Base-by-base conservation (phyloP, 306 rosid species). In the Vachellia collinsii region DNA sequence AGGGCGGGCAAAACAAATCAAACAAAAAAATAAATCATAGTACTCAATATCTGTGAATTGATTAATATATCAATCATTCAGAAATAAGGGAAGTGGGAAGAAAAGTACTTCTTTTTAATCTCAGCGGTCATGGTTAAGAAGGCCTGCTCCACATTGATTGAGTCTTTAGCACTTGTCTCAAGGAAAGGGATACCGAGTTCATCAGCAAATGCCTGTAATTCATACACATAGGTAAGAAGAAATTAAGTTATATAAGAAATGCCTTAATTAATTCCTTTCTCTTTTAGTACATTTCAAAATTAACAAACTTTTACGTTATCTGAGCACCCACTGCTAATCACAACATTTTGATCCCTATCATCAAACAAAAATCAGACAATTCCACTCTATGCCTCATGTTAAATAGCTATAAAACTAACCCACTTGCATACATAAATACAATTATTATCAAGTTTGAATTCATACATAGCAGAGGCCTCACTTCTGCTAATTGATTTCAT, bases 121-220 rank as follows among this genome's bases (percentile, higher is more conserved):
- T 93, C 98, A 2, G 86, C 87, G 10, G 97, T 92, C 99, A 95
- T 95, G 78, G 97, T 93, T 82, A 93, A 88, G 94, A 95, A 95
- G 79, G 99, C 99, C 87, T 95, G 95, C 88, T 95, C 99, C 88
- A 95, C 99, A 61, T 95, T 95, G 90, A 91, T 90, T 0, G 99
- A 92, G 82, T 95, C 97, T 85, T 95, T 95, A 20, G 99, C 99
- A 91, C 99, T 95, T 56, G 99, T 93, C 92, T 95, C 99, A 16
- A 95, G 95, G 86, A 93, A 95, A 75, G 97, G 99, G 82, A 95
- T 93, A 38, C 99, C 99, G 5, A 90, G 93, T 88, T 91, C 97
- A 62, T 95, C 98, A 1, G 99, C 99, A 77, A 95, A 89, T 38
- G 95, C 99, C 99, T 94, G 88, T 68, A 76, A 86, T 79, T 77